Evolutionary conservation across 148 eudicot genomes (phyloP), one percentile per base, ranked within the genome.

Genomic region (Vaccinium myrtillus): DNA sequence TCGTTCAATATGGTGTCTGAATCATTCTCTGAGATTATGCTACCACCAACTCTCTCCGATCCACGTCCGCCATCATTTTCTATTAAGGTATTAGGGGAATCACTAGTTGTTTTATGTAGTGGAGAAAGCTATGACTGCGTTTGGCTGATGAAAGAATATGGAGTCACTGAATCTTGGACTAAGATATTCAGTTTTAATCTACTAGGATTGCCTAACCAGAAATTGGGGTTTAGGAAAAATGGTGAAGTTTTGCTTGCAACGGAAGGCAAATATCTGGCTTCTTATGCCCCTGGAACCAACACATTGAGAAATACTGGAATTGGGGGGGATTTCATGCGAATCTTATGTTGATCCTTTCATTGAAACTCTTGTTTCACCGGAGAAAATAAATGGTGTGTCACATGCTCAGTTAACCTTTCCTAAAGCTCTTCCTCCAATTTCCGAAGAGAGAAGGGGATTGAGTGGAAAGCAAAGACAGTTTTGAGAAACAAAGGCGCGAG

Each of bases 111-210:
- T 67, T 30, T 81, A n/a, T 54, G 70, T 58, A 10, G 80, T 39
- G 55, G 16, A 77, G 67, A 81, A 36, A 65, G n/a, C 11, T 86
- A 58, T 15, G 85, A 86, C 39, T 54, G 70, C 9, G 82, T 89
- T 13, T 89, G 91, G 91, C 79, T 85, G 48, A 87, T 89, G 89
- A 86, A 54, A 27, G 86, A 83, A 27, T 87, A 87, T 71, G 89
- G 88, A 15, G 86, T 86, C 55, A 21, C 19, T 12, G 84, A 69
- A 77, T 85, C 91, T 6, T 89, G 88, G 88, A 65, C 84, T 25
- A 86, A 73, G 59, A 15, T 87, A 43, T 79, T 51, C 25, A 82
- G 27, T 55, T 32, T 86, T 59, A 55, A 53, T 30, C 39, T 87
- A n/a, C 65, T 77, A 1, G 78, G 43, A 36, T n/a, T 11, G 6